Base-by-base conservation (phyloP, 1,284 basidiomycete genomes). In the Kwoniella shivajii region DNA sequence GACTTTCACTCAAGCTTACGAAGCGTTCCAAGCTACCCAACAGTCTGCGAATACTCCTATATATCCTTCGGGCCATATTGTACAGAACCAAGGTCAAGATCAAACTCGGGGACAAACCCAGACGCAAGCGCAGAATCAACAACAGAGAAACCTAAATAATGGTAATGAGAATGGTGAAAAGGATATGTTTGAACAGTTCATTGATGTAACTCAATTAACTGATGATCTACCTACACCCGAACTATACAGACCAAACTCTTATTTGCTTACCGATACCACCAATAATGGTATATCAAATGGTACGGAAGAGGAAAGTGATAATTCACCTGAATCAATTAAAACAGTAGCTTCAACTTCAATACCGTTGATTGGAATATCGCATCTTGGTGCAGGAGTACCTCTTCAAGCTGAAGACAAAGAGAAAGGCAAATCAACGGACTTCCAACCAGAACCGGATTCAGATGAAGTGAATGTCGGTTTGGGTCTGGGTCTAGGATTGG, bases 181-280 rank as follows among this genome's bases (percentile, higher is more conserved):
- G 22, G 68, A 68, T 7, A 44, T 67, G 11, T 71, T 71, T 47
- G 62, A 58, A 29, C 57, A 68, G 26, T 71, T 61, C 55, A 56
- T 71, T 38, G 68, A 70, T 45, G 39, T 55, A 2, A 33, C 60
- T 6, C 60, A 66, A 36, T 34, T 59, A 16, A 51, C 55, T 24
- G 57, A 59, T 11, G 56, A 62, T 16, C 31, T 65, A 9, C 63
- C 66, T 3, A 70, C 68, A 2, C 68, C 68, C 16, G 68, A 70
- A 37, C 59, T 70, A 4, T 54, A 61, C 41, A 38, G 42, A 13
- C 38, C 56, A n/a, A 50, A 41, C 9, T 39, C 50, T 9, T 13
- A 20, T 36, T 26, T 31, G n/a, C n/a, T n/a, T n/a, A n/a, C n/a
- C n/a, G n/a, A n/a, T n/a, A n/a, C n/a, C n/a, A n/a, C n/a, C n/a